Evolutionary conservation across 2,329 filamentous ascomycete species (phyloP).

Genomic region (Colletotrichum echinochloae): DNA sequence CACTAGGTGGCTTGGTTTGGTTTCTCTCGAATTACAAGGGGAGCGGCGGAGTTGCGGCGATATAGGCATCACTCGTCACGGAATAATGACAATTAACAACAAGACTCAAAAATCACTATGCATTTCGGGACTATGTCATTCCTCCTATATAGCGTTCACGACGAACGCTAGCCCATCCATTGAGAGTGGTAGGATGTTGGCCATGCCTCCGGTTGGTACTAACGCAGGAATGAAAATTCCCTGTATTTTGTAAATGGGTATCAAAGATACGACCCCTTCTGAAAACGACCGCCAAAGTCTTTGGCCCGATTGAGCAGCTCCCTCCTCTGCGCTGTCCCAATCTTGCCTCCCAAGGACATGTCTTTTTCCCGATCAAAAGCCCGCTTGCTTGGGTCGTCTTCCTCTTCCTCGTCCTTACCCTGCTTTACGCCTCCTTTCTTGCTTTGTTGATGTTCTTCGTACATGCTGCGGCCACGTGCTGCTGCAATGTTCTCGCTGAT

Average conservation of each 20-base stretch:
- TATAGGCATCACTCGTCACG: conserved; percentile 38
- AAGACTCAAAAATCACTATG: conserved; percentile 48
- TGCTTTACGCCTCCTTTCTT: conserved; percentile 45
- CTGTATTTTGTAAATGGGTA: neutral
- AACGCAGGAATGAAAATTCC: no score
- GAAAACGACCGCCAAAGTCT: conserved; percentile 85
- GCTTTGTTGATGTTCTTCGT: conserved; percentile 66
- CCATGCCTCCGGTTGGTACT: neutral
- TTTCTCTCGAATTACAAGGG: conserved; percentile 39
- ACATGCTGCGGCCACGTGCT: conserved; percentile 68
- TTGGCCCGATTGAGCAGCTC: conserved; percentile 84
- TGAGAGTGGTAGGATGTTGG: neutral
- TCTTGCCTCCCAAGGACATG: conserved; percentile 80
- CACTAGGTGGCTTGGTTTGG: conserved; percentile 35
- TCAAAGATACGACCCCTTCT: conserved; percentile 76
- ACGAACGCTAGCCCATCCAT: no score
- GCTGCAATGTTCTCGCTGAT: conserved; percentile 65
- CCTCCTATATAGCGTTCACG: neutral
- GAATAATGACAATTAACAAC: conserved; percentile 39
- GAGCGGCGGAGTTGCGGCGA: conserved; percentile 43
- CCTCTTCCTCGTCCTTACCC: conserved; percentile 67
- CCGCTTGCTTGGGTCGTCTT: conserved; percentile 91
- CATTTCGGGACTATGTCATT: conserved; percentile 28
- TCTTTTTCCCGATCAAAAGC: conserved; percentile 95
- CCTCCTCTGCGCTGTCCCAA: conserved; percentile 78